phyloP scores from a whole-genome alignment of 352 stramenopile genomes.

The Globisporangium okanoganense region DNA sequence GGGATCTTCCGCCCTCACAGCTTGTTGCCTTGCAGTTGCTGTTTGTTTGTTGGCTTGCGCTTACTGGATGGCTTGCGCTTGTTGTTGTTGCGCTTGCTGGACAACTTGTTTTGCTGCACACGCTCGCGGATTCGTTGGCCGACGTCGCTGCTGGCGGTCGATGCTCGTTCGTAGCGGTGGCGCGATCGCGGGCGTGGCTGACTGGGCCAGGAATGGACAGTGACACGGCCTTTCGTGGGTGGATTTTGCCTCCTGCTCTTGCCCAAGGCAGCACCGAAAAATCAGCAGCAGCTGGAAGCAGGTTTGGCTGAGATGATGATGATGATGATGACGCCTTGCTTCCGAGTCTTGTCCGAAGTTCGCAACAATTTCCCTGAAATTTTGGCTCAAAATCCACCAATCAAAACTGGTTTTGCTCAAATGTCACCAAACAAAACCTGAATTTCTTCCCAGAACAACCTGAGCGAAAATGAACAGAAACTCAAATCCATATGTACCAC shows the following conservation, averaged over 20 bases:
- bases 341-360: too few species aligned
- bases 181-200: neutral
- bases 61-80: too few species aligned
- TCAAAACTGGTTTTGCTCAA: too few species aligned
- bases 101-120: neutral
- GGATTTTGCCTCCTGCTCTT: constrained; percentile 2
- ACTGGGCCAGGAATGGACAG: neutral
- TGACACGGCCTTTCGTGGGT: neutral
- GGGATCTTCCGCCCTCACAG: constrained; percentile 1
- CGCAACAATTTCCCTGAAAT: too few species aligned
- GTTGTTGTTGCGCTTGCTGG: neutral
- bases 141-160: neutral
- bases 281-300: neutral
- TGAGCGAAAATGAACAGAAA: too few species aligned
- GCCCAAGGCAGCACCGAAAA: neutral
- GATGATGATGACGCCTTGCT: neutral
- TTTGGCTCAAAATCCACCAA: too few species aligned
- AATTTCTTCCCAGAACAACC: too few species aligned
- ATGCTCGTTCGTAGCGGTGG: neutral
- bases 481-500: too few species aligned
- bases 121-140: neutral
- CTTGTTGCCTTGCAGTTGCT: neutral
- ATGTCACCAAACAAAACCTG: too few species aligned
- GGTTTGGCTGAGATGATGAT: neutral
- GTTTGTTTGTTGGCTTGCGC: neutral